These are phyloP conservation scores for Ascochyta rabiei DNA, from an alignment of 2,329 filamentous ascomycete genomes.

Conservation along the genomic window DNA sequence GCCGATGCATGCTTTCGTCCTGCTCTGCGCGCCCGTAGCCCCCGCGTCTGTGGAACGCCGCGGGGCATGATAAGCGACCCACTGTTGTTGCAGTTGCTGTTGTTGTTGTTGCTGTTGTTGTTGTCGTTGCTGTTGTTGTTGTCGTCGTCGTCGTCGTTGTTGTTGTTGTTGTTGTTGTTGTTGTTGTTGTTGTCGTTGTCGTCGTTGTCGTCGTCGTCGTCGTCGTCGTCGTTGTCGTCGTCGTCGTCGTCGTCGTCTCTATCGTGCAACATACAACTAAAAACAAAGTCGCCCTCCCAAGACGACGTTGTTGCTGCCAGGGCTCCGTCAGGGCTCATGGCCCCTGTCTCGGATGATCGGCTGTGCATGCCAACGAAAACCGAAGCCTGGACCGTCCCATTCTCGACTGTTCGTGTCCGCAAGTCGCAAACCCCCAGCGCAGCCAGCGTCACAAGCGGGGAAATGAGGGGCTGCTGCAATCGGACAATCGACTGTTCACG, in stretches of 20 bases:
- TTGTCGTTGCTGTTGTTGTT: too few species aligned
- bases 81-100: conserved; percentile 1
- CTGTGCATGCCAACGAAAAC: conserved; percentile 15
- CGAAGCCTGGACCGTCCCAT: conserved; percentile 4
- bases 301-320: background rate
- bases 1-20: conserved; percentile 14
- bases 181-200: too few species aligned
- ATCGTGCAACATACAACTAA: background rate
- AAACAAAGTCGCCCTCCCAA: background rate
- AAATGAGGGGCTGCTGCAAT: conserved; percentile 20
- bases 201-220: too few species aligned
- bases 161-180: too few species aligned
- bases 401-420: too few species aligned
- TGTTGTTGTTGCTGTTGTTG: too few species aligned
- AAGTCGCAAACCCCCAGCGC: background rate
- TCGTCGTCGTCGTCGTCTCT: too few species aligned
- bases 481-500: conserved; percentile 5
- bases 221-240: too few species aligned
- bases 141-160: too few species aligned
- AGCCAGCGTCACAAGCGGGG: conserved; percentile 10
- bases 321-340: background rate
- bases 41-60: conserved; percentile 1
- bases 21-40: conserved; percentile 1
- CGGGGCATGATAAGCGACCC: conserved; percentile 8
- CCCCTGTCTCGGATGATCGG: conserved; percentile 11